Evolutionary conservation across 208 protist genomes (phyloP).

Genomic region (Angomonas deanei): DNA sequence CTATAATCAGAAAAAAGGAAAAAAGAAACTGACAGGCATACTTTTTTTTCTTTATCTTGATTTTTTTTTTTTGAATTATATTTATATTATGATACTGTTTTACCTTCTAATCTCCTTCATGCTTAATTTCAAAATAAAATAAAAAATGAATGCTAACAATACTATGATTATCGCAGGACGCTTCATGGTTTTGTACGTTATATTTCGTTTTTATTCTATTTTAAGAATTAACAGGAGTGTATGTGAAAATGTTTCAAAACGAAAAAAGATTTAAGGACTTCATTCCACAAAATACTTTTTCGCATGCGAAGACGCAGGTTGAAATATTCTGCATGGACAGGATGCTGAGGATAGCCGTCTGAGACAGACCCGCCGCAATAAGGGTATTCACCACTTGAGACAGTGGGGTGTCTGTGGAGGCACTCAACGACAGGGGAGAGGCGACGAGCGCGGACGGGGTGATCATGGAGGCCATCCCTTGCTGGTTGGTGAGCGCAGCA

Average conservation of each 20-base stretch:
- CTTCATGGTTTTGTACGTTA: too few species aligned
- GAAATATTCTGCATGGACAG: constrained; percentile 79
- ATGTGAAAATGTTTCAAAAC: neutral
- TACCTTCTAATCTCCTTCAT: too few species aligned
- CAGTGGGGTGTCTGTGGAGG: constrained; percentile 32
- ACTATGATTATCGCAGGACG: neutral
- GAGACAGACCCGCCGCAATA: constrained; percentile 31
- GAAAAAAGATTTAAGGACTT: neutral
- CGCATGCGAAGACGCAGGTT: constrained; percentile 77
- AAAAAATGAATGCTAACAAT: neutral
- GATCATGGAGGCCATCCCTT: constrained; percentile 16
- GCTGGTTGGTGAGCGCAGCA: constrained; percentile 30
- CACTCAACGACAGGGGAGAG: constrained; percentile 29
- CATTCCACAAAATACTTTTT: constrained; percentile 81
- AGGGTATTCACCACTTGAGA: constrained; percentile 46
- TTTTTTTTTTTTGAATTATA: too few species aligned
- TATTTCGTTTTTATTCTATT: too few species aligned
- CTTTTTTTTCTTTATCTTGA: neutral
- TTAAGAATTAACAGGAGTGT: too few species aligned
- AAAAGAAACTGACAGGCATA: neutral
- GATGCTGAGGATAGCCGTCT: constrained; percentile 35
- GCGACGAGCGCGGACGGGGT: neutral
- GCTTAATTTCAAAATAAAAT: too few species aligned
- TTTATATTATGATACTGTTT: too few species aligned
- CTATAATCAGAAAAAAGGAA: neutral